A percentile compares a stretch with the other conserved stretches of the same genome.
Conservation (phyloP, 192 early-diverging fungal species). For the Bifiguratus adelaidae region DNA sequence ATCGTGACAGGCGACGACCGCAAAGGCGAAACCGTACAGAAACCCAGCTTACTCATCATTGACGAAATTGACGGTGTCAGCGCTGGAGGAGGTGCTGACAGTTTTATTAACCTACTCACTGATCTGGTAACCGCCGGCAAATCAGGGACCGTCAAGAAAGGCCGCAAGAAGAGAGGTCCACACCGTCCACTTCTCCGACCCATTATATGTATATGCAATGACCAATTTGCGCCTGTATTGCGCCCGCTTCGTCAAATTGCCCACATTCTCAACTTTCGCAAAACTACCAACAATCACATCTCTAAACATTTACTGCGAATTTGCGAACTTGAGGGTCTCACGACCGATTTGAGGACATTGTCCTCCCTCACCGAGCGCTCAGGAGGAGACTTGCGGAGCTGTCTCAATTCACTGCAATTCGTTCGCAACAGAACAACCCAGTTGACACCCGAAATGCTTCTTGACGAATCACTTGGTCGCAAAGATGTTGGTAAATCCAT, state of each 20-base stretch:
- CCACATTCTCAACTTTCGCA: slow-evolving; percentile 58
- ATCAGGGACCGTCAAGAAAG: slow-evolving; percentile 1
- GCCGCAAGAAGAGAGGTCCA: slow-evolving; percentile 3
- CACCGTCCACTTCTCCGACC: slow-evolving; percentile 63
- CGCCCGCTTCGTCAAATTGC: slow-evolving; percentile 75
- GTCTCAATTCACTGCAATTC: slow-evolving; percentile 67
- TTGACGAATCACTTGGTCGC: slow-evolving; percentile 40
- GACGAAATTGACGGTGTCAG: slow-evolving; percentile 95
- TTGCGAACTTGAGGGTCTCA: slow-evolving; percentile 63
- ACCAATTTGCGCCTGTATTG: slow-evolving; percentile 81
- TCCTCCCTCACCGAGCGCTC: slow-evolving; percentile 64
- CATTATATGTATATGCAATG: slow-evolving; percentile 99
- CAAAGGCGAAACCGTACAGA: slow-evolving; percentile 18
- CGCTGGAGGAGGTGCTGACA: slow-evolving; percentile 53
- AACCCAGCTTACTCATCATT: slow-evolving; percentile 79
- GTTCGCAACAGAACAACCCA: slow-evolving; percentile 14
- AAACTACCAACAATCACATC: slow-evolving; percentile 48
- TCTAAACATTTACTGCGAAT: slow-evolving; percentile 71
- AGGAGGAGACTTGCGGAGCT: slow-evolving; percentile 81
- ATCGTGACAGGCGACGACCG: slow-evolving; percentile 19
- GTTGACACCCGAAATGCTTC: slow-evolving; percentile 35
- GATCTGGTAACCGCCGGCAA: slow-evolving; percentile 38
- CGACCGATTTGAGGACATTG: slow-evolving; percentile 64
- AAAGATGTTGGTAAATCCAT: slow-evolving; percentile 77
- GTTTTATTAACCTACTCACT: slow-evolving; percentile 74